Conservation (phyloP, 306 rosid species). For the Benincasa hispida region DNA sequence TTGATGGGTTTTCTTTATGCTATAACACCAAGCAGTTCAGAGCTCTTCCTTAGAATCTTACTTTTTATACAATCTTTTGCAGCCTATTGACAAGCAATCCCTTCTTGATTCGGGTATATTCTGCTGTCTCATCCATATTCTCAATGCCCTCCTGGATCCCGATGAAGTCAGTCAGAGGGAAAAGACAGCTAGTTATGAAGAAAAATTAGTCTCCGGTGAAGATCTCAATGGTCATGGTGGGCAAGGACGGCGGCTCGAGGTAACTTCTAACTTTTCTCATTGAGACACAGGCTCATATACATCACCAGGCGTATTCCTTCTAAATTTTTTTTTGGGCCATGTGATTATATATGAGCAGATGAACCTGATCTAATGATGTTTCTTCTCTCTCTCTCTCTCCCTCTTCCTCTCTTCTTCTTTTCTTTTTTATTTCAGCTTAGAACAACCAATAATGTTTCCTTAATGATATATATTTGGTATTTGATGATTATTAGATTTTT, state of each 20-base stretch:
- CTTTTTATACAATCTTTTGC: conserved; percentile 20
- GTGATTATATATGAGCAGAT: not conserved
- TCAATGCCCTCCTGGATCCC: conserved; percentile 79
- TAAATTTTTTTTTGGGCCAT: not conserved
- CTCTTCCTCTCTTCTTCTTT: not conserved
- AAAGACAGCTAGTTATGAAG: conserved; percentile 36
- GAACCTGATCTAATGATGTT: not conserved
- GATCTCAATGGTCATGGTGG: conserved; percentile 33
- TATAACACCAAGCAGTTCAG: not conserved
- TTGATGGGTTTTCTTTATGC: not conserved
- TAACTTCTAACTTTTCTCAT: conserved; percentile 19
- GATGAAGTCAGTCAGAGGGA: conserved; percentile 39
- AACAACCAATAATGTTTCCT: not conserved
- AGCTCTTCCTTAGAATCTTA: not conserved
- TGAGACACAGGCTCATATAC: not conserved
- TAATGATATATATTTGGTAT: not conserved
- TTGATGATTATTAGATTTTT: not conserved
- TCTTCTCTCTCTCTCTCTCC: not conserved
- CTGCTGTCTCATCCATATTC: conserved; percentile 90
- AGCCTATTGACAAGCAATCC: conserved; percentile 97
- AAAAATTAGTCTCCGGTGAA: conserved; percentile 19
- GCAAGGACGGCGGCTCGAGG: conserved; percentile 74
- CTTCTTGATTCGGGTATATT: conserved; percentile 98
- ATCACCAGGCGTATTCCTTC: not conserved
- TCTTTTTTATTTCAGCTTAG: not conserved